Percentiles rank a stretch among this genome's conserved stretches.
These are phyloP conservation scores for Boletus fagicola DNA, from an alignment of 768 basidiomycete species.

Conservation along the genomic window DNA sequence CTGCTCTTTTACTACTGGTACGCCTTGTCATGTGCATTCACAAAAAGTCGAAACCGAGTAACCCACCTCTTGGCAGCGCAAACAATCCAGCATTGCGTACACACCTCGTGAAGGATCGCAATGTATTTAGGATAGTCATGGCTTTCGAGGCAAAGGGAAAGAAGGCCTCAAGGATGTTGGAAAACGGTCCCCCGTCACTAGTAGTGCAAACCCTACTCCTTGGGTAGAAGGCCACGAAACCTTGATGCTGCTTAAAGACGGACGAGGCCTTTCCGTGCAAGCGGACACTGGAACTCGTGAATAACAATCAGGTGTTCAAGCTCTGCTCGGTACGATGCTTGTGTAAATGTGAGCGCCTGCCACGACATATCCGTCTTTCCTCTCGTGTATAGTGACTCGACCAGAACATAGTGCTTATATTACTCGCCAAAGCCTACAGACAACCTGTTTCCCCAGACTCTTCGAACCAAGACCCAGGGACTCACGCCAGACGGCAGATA, in stretches of 20 bases:
- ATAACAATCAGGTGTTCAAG: neutral
- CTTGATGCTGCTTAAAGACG: conserved; percentile 28
- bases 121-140: neutral
- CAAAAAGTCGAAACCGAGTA: neutral
- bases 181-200: neutral
- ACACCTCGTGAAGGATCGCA: conserved; percentile 6
- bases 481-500: neutral
- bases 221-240: conserved; percentile 32
- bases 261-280: conserved; percentile 17
- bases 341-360: neutral
- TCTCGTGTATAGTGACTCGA: neutral
- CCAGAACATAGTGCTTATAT: neutral
- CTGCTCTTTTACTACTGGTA: neutral
- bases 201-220: conserved; percentile 16
- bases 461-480: neutral
- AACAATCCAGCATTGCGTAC: conserved; percentile 5
- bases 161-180: neutral
- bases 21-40: neutral
- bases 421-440: neutral
- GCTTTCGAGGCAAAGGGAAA: conserved; percentile 3
- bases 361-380: neutral
- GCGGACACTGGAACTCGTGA: neutral
- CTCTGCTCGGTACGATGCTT: neutral
- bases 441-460: neutral
- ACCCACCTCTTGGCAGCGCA: neutral